Evolutionary conservation across 2,329 filamentous ascomycete genomes (phyloP), one percentile per base, ranked within the genome.

Genomic region (Aspergillus udagawae): DNA sequence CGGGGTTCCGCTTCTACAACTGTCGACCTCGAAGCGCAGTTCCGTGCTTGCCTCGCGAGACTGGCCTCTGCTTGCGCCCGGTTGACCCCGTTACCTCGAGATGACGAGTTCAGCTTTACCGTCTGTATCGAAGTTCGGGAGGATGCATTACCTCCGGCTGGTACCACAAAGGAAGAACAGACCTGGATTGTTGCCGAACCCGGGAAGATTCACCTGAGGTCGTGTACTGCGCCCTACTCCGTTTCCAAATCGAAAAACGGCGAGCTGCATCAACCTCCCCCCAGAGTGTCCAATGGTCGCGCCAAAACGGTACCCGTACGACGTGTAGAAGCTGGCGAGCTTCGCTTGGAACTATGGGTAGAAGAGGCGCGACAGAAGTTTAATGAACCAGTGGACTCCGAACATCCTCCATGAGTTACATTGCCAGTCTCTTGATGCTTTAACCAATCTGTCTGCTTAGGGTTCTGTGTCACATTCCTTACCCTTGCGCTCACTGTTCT

Each of bases 321-420:
- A 61, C 79, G 81, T 32, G 81, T 90, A 20, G 82, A 86, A 63
- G 82, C 84, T 2, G 87, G 86, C 3, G 84, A 87, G 57, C 83
- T 90, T 69, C 76, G 82, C 25, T 80, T 90, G 66, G 87, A 90
- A 69, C 79, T 86, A 56, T 90, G 86, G 86, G 81, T 89, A 55
- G 87, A 90, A 72, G 85, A 89, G 67, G 82, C 82, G 56, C 79
- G 76, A 60, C 77, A 79, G 54, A 86, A 86, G 67, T 77, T 79
- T 60, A 73, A 73, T 59, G 73, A 78, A 64, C 71, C 71, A 58
- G 67, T 72, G 63, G 68, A 73, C 48, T 70, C 73, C 53, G 72
- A 73, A 60, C 67, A 73, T 60, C 68, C 71, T 44, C 63, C 68
- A 62, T 74, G 66, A 73, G 68, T 54, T 52, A 53, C 51, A 51